Percentiles rank a stretch among this genome's conserved stretches.
Evolutionary conservation across 169 alveolate genomes (phyloP).

Genomic region (Cryptosporidium sp.): DNA sequence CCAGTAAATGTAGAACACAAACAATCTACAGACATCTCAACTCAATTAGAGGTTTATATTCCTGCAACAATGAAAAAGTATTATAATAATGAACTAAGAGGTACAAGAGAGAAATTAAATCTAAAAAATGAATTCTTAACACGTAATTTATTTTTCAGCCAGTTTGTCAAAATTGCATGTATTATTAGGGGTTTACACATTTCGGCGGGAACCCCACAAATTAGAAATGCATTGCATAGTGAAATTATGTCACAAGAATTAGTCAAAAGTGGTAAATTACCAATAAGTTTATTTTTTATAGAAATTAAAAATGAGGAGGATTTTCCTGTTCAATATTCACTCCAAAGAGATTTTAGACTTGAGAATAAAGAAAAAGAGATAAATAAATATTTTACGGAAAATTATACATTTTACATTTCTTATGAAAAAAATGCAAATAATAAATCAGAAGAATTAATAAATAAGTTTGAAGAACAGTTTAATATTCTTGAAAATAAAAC

Average conservation of each 20-base stretch:
- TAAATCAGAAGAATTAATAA: neutral
- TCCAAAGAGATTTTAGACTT: neutral
- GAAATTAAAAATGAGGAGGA: constrained; percentile 53
- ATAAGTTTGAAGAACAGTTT: neutral
- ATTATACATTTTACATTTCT: constrained; percentile 35
- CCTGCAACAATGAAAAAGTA: neutral
- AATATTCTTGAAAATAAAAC: neutral
- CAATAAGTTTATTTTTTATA: constrained; percentile 21
- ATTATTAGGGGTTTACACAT: constrained; percentile 31
- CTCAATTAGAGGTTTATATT: constrained; percentile 5
- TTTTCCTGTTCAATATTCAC: constrained; percentile 50
- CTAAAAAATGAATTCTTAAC: neutral
- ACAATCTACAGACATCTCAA: neutral
- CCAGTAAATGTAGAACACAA: neutral
- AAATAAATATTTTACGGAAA: neutral
- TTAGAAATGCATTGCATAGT: constrained; percentile 23
- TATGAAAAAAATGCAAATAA: neutral
- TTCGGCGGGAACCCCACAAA: constrained; percentile 5
- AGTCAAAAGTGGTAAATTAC: constrained; percentile 5
- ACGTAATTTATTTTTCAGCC: constrained; percentile 5
- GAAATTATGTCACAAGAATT: neutral
- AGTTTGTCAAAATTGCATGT: constrained; percentile 5
- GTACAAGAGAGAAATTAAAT: neutral
- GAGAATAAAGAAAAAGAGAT: neutral
- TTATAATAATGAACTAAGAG: neutral